Percentiles rank a stretch among this genome's conserved stretches.
These are phyloP conservation scores for Gracilaria domingensis DNA, from an alignment of 23 red algal genomes.

Conservation along the genomic window DNA sequence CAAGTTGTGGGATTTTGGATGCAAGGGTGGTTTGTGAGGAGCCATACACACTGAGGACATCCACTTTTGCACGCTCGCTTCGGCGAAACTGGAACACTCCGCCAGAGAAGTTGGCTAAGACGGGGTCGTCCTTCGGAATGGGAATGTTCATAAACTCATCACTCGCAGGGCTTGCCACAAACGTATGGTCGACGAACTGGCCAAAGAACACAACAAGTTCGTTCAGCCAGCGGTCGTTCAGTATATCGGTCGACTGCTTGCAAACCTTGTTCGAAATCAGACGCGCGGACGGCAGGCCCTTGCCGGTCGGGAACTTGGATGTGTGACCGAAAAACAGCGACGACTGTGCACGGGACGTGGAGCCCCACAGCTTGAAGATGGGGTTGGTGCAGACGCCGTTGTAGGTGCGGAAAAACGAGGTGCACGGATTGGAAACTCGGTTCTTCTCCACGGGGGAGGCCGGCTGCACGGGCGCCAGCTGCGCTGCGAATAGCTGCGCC, in stretches of 20 bases:
- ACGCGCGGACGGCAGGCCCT: constrained; percentile 40
- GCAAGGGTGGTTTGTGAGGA: not conserved
- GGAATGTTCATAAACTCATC: constrained; percentile 42
- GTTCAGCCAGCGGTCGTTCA: constrained; percentile 46
- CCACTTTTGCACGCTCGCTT: constrained; percentile 32
- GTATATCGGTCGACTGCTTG: constrained; percentile 3
- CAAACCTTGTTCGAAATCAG: constrained; percentile 66
- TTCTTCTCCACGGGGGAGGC: not conserved
- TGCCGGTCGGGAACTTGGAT: constrained; percentile 28
- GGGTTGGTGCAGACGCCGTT: constrained; percentile 48
- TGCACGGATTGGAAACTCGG: not conserved
- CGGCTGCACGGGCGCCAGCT: not conserved
- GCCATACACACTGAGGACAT: constrained; percentile 15
- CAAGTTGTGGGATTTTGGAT: not conserved
- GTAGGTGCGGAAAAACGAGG: constrained; percentile 22
- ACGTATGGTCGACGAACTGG: constrained; percentile 74
- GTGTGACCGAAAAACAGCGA: not conserved
- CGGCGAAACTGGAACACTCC: constrained; percentile 33
- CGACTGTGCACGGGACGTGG: constrained; percentile 26
- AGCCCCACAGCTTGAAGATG: constrained; percentile 23
- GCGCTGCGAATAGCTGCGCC: not conserved
- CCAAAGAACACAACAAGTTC: constrained; percentile 67
- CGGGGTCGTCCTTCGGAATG: constrained; percentile 62
- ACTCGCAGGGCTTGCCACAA: constrained; percentile 53
- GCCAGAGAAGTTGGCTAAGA: constrained; percentile 62